Percentiles rank a stretch among this genome's conserved stretches.
Evolutionary conservation across 495 filamentous ascomycete species (phyloP).

Genomic region (Durotheca rogersii): DNA sequence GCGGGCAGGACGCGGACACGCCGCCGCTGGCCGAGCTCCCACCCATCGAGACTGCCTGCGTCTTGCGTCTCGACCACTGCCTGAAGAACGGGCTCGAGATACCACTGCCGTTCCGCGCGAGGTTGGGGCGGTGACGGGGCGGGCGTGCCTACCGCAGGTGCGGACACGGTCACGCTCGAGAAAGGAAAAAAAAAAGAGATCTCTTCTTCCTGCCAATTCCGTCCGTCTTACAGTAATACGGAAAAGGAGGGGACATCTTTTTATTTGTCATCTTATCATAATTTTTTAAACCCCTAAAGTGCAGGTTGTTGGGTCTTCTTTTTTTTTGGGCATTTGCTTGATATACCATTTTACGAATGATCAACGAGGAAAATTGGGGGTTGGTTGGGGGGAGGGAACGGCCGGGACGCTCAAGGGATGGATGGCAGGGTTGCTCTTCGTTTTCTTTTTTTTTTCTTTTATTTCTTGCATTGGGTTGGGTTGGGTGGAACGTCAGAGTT

Average conservation of each 20-base stretch:
- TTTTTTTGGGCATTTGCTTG: too few relatives aligned
- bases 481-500: conserved; percentile 18
- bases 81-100: conserved; percentile 18
- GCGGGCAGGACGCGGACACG: too few relatives aligned
- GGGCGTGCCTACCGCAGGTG: background rate
- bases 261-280: too few relatives aligned
- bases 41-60: conserved; percentile 28
- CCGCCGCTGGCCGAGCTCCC: too few relatives aligned
- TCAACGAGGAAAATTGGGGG: conserved; percentile 13
- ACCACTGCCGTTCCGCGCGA: conserved; percentile 17
- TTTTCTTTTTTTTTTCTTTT: too few relatives aligned
- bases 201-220: background rate
- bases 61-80: conserved; percentile 18
- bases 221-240: conserved; percentile 22
- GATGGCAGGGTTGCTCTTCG: too few relatives aligned
- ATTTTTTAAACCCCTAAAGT: too few relatives aligned
- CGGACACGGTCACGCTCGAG: too few relatives aligned
- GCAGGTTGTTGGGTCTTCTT: too few relatives aligned
- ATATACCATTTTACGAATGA: conserved; percentile 17
- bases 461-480: conserved; percentile 27
- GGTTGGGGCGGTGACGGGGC: conserved; percentile 10
- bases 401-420: too few relatives aligned
- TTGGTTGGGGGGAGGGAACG: conserved; percentile 19
- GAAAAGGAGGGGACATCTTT: conserved; percentile 18
- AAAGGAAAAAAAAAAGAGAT: background rate